A percentile compares a stretch with the other conserved stretches of the same genome.
Evolutionary conservation across 192 early-diverging fungal species (phyloP).

Genomic region (Backusella luteola): DNA sequence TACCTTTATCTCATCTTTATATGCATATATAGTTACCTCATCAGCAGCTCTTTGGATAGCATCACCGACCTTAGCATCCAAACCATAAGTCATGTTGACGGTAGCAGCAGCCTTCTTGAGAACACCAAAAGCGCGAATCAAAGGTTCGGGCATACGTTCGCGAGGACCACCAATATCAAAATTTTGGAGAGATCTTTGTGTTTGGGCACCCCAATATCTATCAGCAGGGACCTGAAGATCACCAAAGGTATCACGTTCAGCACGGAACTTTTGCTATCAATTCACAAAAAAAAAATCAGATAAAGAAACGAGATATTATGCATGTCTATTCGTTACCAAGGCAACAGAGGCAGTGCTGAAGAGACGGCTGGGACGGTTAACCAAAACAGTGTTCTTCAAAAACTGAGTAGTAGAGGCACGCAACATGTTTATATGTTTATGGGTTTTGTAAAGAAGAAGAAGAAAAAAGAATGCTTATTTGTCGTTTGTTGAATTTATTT

Average conservation of each 20-base stretch:
- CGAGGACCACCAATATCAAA: conserved; percentile 94
- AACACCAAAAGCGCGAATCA: conserved; percentile 94
- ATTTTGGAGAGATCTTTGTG: conserved; percentile 92
- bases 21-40: conserved; percentile 50
- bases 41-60: conserved; percentile 88
- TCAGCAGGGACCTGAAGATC: conserved; percentile 93
- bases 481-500: conserved; percentile 4
- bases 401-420: conserved; percentile 21
- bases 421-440: conserved; percentile 24
- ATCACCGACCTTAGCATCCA: conserved; percentile 78
- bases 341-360: conserved; percentile 34
- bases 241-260: conserved; percentile 90
- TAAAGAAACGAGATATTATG: neutral
- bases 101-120: conserved; percentile 94
- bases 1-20: neutral
- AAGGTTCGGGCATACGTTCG: conserved; percentile 94
- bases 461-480: neutral
- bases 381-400: conserved; percentile 19
- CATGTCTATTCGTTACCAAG: conserved; percentile 19
- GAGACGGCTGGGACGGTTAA: conserved; percentile 21
- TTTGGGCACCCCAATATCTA: conserved; percentile 97
- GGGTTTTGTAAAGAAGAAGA: neutral
- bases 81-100: conserved; percentile 90
- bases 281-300: neutral
- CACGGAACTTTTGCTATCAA: conserved; percentile 62